Evolutionary conservation across 176 grass and related monocot genomes (phyloP).

Genomic region (Musa beccarii): DNA sequence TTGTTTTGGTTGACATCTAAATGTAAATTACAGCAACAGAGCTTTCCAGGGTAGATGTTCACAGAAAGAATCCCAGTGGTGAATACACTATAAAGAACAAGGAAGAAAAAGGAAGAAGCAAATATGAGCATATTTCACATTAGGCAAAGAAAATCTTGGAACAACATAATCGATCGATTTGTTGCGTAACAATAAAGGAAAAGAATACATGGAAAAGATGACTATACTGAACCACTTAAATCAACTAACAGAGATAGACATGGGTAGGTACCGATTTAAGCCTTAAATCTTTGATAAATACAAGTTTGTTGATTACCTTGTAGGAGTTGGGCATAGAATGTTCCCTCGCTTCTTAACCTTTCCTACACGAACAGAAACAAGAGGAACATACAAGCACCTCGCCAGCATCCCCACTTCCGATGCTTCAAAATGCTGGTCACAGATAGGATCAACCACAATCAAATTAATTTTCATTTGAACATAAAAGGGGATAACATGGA

Average conservation of each 20-base stretch:
- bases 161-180: background rate
- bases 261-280: too few species aligned
- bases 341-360: constrained; percentile 45
- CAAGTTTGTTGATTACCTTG: constrained; percentile 34
- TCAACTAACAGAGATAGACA: too few species aligned
- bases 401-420: constrained; percentile 65
- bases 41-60: background rate
- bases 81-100: background rate
- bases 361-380: constrained; percentile 80
- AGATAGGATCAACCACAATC: background rate
- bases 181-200: background rate
- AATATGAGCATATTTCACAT: background rate
- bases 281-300: background rate
- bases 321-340: constrained; percentile 60
- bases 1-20: background rate
- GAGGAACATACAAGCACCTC: constrained; percentile 76
- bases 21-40: background rate
- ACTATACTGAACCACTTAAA: background rate
- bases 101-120: background rate
- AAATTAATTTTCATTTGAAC: background rate
- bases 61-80: background rate
- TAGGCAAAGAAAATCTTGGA: background rate
- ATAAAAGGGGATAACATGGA: background rate
- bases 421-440: constrained; percentile 59
- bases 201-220: too few species aligned